These are phyloP conservation scores for Amanita muscaria DNA, from an alignment of 768 basidiomycete genomes.

Conservation along the genomic window DNA sequence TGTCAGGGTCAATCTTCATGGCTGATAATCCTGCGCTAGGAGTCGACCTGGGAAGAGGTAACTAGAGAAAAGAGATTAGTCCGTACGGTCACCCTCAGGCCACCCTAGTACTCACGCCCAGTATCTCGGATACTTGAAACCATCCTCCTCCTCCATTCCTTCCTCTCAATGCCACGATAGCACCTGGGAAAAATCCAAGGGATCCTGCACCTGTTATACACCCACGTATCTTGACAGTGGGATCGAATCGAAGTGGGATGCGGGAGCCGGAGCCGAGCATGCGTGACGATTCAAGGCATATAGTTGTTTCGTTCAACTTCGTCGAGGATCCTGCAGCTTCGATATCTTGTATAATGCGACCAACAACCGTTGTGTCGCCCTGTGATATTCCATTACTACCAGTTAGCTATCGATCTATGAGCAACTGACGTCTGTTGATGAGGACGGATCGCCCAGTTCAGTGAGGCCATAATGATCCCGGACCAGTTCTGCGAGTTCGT, in stretches of 20 bases:
- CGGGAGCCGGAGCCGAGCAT: constrained; percentile 58
- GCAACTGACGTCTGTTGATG: constrained; percentile 32
- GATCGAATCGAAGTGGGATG: constrained; percentile 64
- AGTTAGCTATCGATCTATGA: neutral
- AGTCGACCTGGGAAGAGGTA: constrained; percentile 51
- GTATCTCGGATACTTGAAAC: constrained; percentile 76
- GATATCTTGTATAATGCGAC: constrained; percentile 62
- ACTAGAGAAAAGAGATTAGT: constrained; percentile 27
- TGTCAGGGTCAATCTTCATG: constrained; percentile 27
- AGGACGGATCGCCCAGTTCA: constrained; percentile 69
- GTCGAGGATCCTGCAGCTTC: constrained; percentile 43
- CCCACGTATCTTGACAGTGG: constrained; percentile 56
- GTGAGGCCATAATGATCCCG: constrained; percentile 57
- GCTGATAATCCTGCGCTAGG: constrained; percentile 16
- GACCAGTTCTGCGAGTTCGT: constrained; percentile 73
- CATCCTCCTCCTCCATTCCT: constrained; percentile 85
- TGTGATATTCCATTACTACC: constrained; percentile 18
- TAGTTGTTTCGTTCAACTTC: constrained; percentile 66
- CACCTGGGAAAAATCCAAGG: constrained; percentile 80
- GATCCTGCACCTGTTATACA: constrained; percentile 52
- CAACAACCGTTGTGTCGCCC: constrained; percentile 64
- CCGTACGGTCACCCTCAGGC: neutral
- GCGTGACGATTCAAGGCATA: constrained; percentile 80
- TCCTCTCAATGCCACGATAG: constrained; percentile 78
- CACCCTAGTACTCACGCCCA: constrained; percentile 48